Conservation (phyloP, 2,329 filamentous ascomycete species). For the Pseudogymnoascus sp. region DNA sequence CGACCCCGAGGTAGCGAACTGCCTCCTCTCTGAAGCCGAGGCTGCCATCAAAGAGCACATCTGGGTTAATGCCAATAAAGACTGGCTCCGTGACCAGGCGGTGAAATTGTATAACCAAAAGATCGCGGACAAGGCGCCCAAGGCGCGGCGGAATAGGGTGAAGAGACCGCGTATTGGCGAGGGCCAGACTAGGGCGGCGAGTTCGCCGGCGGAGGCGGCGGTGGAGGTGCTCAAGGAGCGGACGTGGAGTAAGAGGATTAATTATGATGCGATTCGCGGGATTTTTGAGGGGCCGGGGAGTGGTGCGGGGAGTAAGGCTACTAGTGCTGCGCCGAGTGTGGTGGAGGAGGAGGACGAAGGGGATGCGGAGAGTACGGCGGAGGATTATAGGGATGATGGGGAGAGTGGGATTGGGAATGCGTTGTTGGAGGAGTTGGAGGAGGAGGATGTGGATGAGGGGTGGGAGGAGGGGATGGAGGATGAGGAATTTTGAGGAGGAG, state of each 20-base stretch:
- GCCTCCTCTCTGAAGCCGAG: constrained; percentile 67
- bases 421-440: not conserved
- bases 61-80: constrained; percentile 92
- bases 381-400: constrained; percentile 1
- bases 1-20: constrained; percentile 80
- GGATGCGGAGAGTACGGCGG: not conserved
- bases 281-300: constrained; percentile 45
- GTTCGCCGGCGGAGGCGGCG: constrained; percentile 62
- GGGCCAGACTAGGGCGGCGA: constrained; percentile 58
- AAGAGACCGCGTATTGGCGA: constrained; percentile 55
- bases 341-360: constrained; percentile 5
- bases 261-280: constrained; percentile 57
- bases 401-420: not conserved
- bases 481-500: not conserved
- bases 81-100: constrained; percentile 83
- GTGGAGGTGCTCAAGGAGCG: constrained; percentile 60
- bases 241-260: constrained; percentile 67
- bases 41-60: constrained; percentile 78
- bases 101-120: constrained; percentile 73
- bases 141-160: constrained; percentile 48
- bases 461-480: constrained; percentile 2
- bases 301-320: constrained; percentile 43
- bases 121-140: constrained; percentile 47
- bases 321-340: constrained; percentile 31
- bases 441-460: not conserved